These are phyloP conservation scores for Xylariaceae sp. DNA, from an alignment of 2,329 filamentous ascomycete species.

Conservation along the genomic window DNA sequence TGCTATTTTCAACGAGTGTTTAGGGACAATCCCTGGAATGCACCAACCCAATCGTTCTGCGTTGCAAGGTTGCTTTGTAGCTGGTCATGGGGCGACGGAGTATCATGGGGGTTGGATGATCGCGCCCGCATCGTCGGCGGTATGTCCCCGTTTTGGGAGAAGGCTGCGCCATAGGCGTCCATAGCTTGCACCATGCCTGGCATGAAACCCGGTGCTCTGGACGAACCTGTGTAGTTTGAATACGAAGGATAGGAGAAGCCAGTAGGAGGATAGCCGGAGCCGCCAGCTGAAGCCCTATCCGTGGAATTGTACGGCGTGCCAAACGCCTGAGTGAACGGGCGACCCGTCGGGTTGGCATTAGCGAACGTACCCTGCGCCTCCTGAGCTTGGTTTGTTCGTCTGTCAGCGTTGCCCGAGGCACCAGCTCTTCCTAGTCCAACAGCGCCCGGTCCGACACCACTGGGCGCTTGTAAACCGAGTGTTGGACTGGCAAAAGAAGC, in stretches of 20 bases:
- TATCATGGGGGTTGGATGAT: conserved; percentile 33
- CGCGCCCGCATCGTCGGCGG: conserved; percentile 42
- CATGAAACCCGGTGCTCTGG: conserved; percentile 38
- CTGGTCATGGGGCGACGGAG: conserved; percentile 33
- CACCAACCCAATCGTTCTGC: conserved; percentile 55
- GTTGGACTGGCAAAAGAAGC: conserved; percentile 84
- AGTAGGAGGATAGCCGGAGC: conserved; percentile 36
- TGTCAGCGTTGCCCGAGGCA: conserved; percentile 40
- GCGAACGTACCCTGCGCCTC: conserved; percentile 38
- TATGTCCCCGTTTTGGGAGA: conserved; percentile 37
- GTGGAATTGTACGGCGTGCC: conserved; percentile 37
- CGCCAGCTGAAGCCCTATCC: conserved; percentile 39
- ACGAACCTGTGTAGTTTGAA: conserved; percentile 38
- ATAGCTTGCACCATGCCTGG: conserved; percentile 37
- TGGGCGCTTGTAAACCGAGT: conserved; percentile 64
- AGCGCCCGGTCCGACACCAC: conserved; percentile 60
- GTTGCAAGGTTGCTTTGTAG: conserved; percentile 34
- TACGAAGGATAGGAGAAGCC: conserved; percentile 41
- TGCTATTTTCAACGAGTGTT: conserved; percentile 48
- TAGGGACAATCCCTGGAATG: conserved; percentile 68
- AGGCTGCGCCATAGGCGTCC: conserved; percentile 40
- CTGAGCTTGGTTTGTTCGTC: conserved; percentile 43
- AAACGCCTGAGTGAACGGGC: conserved; percentile 41
- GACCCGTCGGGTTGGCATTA: conserved; percentile 35
- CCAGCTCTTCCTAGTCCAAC: conserved; percentile 52